Evolutionary conservation across 768 basidiomycete genomes (phyloP), one percentile per base, ranked within the genome.

Genomic region (Boletales sp.): DNA sequence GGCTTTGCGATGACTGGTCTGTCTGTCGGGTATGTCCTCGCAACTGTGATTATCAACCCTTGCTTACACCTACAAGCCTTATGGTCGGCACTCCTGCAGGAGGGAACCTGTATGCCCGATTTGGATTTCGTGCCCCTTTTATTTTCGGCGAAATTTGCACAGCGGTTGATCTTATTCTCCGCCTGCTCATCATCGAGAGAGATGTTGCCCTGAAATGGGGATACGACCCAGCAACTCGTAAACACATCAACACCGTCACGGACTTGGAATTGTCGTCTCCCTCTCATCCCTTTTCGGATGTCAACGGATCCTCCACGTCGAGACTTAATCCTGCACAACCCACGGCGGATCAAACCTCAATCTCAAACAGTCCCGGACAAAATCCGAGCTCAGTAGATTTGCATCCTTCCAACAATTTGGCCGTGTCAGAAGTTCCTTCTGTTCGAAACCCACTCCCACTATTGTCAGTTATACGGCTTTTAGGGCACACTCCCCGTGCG

Each of bases 91-190:
- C 82, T 3, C 81, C 84, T 1, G 70, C 77, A 3, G 83, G 82
- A 27, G 83, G 84, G 19, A 61, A 67, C 3, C 58, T 86, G 27
- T 85, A 78, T 57, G 55, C 60, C 17, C 73, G 69, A 12, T 82
- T 79, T 58, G 83, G 84, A 7, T 84, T 75, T 59, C 77, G 78
- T 15, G 83, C 73, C 5, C 84, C 84, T 2, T 82, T 84, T 47
- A 66, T 84, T 21, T 79, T 81, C 40, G 72, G 76, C 1, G 72
- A 81, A 31, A 62, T 69, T 12, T 69, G 73, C 36, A 70, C 79
- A 1, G 31, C 71, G 14, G 40, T 80, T 4, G 83, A 86, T 54
- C 72, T 84, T 29, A 29, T 78, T 24, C 77, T 76, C 32, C 74
- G 83, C 29, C 55, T 82, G n/a, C 60, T 83, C 40, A 63, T 84